Evolutionary conservation across 805 yeast genomes (phyloP).

Genomic region (Metschnikowia noctiluminum): DNA sequence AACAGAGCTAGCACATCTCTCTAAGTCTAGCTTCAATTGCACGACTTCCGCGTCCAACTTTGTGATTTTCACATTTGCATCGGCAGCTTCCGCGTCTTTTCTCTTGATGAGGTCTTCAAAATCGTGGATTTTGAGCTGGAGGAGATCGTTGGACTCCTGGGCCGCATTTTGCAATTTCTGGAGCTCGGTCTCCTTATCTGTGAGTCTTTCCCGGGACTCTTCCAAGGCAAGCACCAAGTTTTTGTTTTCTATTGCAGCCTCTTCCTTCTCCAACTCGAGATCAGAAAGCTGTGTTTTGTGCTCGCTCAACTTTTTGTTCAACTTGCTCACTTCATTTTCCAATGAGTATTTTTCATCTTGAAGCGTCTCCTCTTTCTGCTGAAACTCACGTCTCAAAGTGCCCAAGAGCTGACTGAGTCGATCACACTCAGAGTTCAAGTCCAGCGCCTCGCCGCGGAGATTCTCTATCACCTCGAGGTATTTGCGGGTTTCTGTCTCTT

Average conservation of each 20-base stretch:
- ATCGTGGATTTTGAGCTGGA: conserved; percentile 4
- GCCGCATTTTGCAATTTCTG: conserved; percentile 11
- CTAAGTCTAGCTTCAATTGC: conserved; percentile 5
- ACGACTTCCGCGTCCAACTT: conserved; percentile 6
- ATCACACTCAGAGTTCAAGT: conserved; percentile 54
- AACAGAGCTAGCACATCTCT: conserved; percentile 7
- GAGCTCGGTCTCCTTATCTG: conserved; percentile 24
- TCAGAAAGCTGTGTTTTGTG: conserved; percentile 41
- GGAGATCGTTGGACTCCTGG: conserved; percentile 5
- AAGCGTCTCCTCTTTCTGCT: conserved; percentile 31
- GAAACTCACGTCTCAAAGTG: conserved; percentile 35
- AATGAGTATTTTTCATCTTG: conserved; percentile 40
- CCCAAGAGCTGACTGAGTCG: conserved; percentile 41
- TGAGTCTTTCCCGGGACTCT: conserved; percentile 42
- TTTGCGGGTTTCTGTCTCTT: conserved; percentile 11
- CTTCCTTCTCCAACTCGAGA: conserved; percentile 35
- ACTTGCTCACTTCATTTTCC: conserved; percentile 37
- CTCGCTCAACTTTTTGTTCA: conserved; percentile 39
- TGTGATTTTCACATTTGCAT: not conserved
- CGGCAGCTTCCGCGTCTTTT: conserved; percentile 6
- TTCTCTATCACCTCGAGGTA: conserved; percentile 18
- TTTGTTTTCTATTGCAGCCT: conserved; percentile 38
- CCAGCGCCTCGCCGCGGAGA: conserved; percentile 25
- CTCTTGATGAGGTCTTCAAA: conserved; percentile 2
- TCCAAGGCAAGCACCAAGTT: conserved; percentile 41